Base-by-base conservation (phyloP, 106 monocot genomes). In the Hemerocallis citrina region DNA sequence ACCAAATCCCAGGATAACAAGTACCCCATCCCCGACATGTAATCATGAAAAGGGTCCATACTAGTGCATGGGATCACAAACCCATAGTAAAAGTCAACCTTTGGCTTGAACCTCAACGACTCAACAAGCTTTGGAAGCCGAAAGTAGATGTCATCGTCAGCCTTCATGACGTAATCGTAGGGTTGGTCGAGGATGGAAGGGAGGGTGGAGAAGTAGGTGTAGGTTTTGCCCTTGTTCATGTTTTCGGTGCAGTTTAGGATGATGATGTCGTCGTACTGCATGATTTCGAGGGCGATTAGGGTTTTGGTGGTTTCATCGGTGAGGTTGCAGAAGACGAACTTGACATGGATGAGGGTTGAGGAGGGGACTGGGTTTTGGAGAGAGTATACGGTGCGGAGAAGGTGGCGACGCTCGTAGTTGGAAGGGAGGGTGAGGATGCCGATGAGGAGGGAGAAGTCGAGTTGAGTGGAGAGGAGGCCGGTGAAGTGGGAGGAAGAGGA, bases 171-270 rank as follows among this genome's bases (percentile, higher is more conserved):
- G 67, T 71, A 84, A 54, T 84, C 84, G 55, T 79, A 84, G 6
- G 75, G 62, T 30, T 7, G 3, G 2, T 40, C 45, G 64, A 86
- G 70, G 40, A 81, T 66, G 14, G 27, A 12, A 0, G 81, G 71
- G 11, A 81, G 35, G 34, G 59, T 57, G 35, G 85, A 70, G 67
- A 77, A 68, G 71, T 66, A 85, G 7, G 70, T 47, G 55, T 77
- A 81, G 19, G 80, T 81, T 74, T 85, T 85, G 47, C 85, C 85
- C 13, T 57, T 29, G 70, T 85, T 80, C 74, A 85, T 77, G 63
- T 85, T 85, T 74, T 85, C 85, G 62, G 56, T 46, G 63, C 85
- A 85, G 52, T 80, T 50, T 47, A 79, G 64, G 43, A 85, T 64
- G 31, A 81, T 64, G 48, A 85, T 77, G 59, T 85, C 85, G 45